These are phyloP conservation scores for Toxoplasma gondii DNA, from an alignment of 169 alveolate genomes.

Conservation along the genomic window DNA sequence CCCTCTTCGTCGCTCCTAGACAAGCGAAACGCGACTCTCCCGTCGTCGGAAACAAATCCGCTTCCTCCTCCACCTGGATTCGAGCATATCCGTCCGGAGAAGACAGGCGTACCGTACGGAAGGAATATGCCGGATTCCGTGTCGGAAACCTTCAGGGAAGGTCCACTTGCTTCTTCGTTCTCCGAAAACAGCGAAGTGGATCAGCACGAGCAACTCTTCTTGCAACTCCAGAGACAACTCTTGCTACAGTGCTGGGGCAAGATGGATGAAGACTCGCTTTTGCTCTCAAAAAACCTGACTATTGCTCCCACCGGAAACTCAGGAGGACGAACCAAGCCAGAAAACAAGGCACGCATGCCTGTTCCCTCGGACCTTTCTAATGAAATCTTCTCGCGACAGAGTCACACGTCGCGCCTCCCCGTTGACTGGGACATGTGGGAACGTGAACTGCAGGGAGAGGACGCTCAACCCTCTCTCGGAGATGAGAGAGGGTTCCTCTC, in stretches of 20 bases:
- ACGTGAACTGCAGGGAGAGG: neutral
- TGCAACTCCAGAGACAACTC: slow-evolving; percentile 18
- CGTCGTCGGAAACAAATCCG: neutral
- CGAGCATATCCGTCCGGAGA: slow-evolving; percentile 19
- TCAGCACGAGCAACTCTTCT: neutral
- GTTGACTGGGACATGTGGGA: neutral
- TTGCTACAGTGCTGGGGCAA: slow-evolving; percentile 15
- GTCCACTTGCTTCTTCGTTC: neutral
- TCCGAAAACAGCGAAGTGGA: neutral
- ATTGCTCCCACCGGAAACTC: neutral
- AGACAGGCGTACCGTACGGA: neutral
- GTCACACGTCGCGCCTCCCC: neutral
- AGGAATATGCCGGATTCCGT: neutral
- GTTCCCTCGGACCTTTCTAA: neutral
- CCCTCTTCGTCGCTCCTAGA: neutral
- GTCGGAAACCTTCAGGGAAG: neutral
- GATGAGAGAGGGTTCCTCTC: neutral
- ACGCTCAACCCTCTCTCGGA: neutral
- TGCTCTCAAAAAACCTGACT: neutral
- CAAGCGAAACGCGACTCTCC: neutral
- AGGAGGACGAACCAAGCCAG: neutral
- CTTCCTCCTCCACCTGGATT: slow-evolving; percentile 14
- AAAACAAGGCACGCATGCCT: neutral
- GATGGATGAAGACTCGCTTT: neutral
- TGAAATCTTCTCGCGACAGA: neutral